These are phyloP conservation scores for Colletotrichum kahawae DNA, from an alignment of 2,329 filamentous ascomycete species.

Conservation along the genomic window DNA sequence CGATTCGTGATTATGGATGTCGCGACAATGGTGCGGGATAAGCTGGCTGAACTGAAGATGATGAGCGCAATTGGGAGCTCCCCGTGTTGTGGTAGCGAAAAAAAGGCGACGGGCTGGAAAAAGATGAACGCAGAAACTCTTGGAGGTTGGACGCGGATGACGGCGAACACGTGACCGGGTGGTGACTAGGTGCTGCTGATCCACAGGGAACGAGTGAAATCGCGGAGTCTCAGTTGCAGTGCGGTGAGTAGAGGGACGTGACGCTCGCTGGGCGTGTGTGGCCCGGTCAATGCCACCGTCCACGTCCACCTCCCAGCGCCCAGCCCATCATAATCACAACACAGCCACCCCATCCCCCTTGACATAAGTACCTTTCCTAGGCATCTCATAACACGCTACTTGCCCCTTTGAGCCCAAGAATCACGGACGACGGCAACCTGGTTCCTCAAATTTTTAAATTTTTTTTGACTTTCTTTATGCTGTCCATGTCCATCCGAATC, in stretches of 20 bases:
- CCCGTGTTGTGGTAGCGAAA: slow-evolving; percentile 33
- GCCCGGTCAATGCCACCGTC: slow-evolving; percentile 4
- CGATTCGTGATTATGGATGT: slow-evolving; percentile 18
- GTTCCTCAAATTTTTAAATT: neutral
- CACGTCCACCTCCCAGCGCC: neutral
- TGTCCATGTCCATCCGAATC: neutral
- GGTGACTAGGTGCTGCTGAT: slow-evolving; percentile 4
- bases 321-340: neutral
- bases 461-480: neutral
- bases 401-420: neutral
- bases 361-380: neutral
- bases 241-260: slow-evolving; percentile 6
- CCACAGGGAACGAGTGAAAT: slow-evolving; percentile 19
- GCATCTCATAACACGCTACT: neutral
- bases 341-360: slow-evolving; percentile 4
- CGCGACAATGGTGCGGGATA: slow-evolving; percentile 18
- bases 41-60: slow-evolving; percentile 31
- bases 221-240: slow-evolving; percentile 20
- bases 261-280: slow-evolving; percentile 5
- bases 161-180: slow-evolving; percentile 17
- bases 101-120: slow-evolving; percentile 19
- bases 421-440: neutral
- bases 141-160: slow-evolving; percentile 23
- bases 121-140: slow-evolving; percentile 24
- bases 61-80: slow-evolving; percentile 37